These are phyloP conservation scores for Meredithiella fracta DNA, from an alignment of 2,329 filamentous ascomycete genomes.

Conservation along the genomic window DNA sequence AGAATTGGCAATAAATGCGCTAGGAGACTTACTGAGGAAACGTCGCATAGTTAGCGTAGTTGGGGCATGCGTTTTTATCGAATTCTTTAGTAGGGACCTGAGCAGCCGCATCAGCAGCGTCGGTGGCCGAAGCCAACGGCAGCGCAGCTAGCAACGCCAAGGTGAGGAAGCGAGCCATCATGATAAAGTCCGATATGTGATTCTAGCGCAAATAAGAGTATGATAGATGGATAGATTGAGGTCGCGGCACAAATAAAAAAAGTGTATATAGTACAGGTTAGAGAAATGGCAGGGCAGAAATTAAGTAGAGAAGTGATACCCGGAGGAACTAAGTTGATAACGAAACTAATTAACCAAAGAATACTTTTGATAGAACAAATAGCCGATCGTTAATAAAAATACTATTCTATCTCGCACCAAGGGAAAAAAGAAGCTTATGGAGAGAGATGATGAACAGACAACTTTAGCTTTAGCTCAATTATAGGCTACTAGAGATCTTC, in stretches of 20 bases:
- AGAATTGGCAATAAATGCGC: not conserved
- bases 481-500: too few relatives aligned
- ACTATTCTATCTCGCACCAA: too few relatives aligned
- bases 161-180: constrained; percentile 7
- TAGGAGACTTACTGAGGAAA: constrained; percentile 23
- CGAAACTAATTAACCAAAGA: not conserved
- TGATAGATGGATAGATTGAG: not conserved
- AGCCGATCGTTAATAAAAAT: too few relatives aligned
- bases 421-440: too few relatives aligned
- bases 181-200: not conserved
- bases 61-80: constrained; percentile 23
- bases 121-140: not conserved
- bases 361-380: too few relatives aligned
- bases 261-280: too few relatives aligned
- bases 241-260: not conserved
- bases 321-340: too few relatives aligned
- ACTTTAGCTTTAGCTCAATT: not conserved
- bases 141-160: constrained; percentile 4
- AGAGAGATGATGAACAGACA: not conserved
- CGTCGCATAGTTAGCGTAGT: constrained; percentile 26
- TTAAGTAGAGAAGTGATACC: not conserved
- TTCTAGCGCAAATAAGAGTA: not conserved
- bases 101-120: not conserved
- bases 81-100: constrained; percentile 8
- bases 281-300: not conserved